Conservation (phyloP, 2,329 filamentous ascomycete genomes). For the Teratosphaeria viscida region DNA sequence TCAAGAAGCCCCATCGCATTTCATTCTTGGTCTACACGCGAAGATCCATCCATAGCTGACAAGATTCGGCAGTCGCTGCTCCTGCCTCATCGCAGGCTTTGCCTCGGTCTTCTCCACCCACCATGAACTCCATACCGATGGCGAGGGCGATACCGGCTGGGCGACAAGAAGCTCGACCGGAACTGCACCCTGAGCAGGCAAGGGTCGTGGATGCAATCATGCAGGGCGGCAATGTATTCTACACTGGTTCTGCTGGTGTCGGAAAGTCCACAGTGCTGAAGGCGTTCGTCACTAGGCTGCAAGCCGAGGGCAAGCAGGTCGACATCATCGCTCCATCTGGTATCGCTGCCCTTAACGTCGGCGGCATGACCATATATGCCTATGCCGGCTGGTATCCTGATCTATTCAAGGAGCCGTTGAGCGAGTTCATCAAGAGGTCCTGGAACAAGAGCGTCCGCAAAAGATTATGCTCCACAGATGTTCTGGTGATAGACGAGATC, state of each 20-base stretch:
- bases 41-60: not conserved
- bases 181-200: constrained; percentile 2
- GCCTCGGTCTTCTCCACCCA: constrained; percentile 1
- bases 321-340: constrained; percentile 51
- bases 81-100: not conserved
- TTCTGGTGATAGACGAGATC: constrained; percentile 56
- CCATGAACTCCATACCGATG: not conserved
- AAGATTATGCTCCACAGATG: constrained; percentile 37
- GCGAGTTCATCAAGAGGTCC: constrained; percentile 14
- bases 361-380: constrained; percentile 46
- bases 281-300: constrained; percentile 35
- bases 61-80: not conserved
- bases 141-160: not conserved
- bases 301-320: constrained; percentile 30
- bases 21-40: not conserved
- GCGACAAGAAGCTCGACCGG: not conserved
- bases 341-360: constrained; percentile 46
- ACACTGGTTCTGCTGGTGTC: constrained; percentile 52
- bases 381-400: constrained; percentile 49
- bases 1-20: not conserved
- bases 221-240: constrained; percentile 50
- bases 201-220: not conserved
- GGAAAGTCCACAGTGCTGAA: constrained; percentile 50
- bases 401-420: constrained; percentile 27
- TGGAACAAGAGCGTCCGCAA: constrained; percentile 26